Evolutionary conservation across 345 rosid species (phyloP), one percentile per base, ranked within the genome.

Genomic region (Litchi chinensis): DNA sequence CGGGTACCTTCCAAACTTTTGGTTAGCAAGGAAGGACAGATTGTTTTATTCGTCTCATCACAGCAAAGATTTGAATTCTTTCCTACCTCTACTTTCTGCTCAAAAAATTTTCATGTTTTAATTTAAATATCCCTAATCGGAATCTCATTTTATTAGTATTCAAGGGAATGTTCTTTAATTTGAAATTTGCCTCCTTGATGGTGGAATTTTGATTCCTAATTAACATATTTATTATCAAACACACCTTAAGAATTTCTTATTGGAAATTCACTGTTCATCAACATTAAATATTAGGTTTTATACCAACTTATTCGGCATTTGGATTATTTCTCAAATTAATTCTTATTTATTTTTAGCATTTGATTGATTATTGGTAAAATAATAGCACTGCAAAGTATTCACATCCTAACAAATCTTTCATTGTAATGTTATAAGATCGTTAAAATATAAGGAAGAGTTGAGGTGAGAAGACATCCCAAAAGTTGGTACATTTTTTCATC

Each of bases 1-100:
- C 37, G 37, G 18, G 62, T 18, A 16, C 4, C 22, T 26, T 21
- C 59, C 59, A 13, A n/a, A 13, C 19, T 69, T 50, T 70, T 50
- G 41, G 50, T 50, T 54, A 4, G n/a, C 11, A n/a, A 54, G 1
- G 15, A 19, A 32, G 37, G 37, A 32, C 28, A 37, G 11, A 5
- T 56, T 56, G 59, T 26, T 72, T 37, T 72, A 46, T 54, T 54
- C 18, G 56, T 52, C 75, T 72, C 19, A 54, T 54, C 37, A 40
- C 1, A 10, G 48, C 18, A 10, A 32, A 71, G 11, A 54, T 0
- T 28, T 32, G 43, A 46, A 16, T 8, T 54, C 16, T 71, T 44
- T 50, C 11, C 43, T 9, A 52, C 62, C 74, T 32, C 75, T 5
- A 9, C 65, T 37, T 37, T 28, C 10, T 46, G 11, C 9, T 5